A percentile compares a stretch with the other conserved stretches of the same genome.
phyloP scores from a whole-genome alignment of 1,284 basidiomycete species.

The Sutorius eximius region DNA sequence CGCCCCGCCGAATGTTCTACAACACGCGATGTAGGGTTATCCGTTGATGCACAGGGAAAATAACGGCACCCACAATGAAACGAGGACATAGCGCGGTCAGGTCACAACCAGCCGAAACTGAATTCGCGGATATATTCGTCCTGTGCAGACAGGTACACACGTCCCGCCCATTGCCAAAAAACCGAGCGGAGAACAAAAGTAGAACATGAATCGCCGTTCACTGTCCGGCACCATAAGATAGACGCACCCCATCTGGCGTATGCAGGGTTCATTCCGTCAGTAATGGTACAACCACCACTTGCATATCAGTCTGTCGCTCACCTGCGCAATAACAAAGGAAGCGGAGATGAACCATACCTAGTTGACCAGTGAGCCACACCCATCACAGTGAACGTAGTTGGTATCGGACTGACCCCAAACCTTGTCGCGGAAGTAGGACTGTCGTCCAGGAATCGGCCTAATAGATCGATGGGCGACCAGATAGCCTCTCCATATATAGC shows the following conservation, averaged over 20 bases:
- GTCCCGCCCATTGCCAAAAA: slow-evolving; percentile 8
- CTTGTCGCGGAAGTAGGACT: slow-evolving; percentile 63
- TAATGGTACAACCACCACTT: slow-evolving; percentile 17
- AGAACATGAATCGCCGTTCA: slow-evolving; percentile 25
- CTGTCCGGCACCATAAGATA: slow-evolving; percentile 1
- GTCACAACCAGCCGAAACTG: slow-evolving; percentile 83
- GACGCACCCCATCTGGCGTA: slow-evolving; percentile 31
- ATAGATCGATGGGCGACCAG: slow-evolving; percentile 79
- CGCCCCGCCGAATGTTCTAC: slow-evolving; percentile 82
- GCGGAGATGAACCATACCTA: slow-evolving; percentile 75
- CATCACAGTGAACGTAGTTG: not conserved
- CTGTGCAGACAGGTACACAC: slow-evolving; percentile 32
- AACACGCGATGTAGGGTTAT: not conserved
- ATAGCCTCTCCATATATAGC: slow-evolving; percentile 76
- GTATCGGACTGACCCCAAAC: slow-evolving; percentile 50
- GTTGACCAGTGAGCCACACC: slow-evolving; percentile 10
- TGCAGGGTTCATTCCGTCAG: slow-evolving; percentile 1
- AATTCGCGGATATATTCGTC: slow-evolving; percentile 84
- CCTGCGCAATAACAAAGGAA: slow-evolving; percentile 74
- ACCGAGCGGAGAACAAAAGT: not conserved
- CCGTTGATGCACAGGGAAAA: slow-evolving; percentile 1
- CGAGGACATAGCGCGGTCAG: slow-evolving; percentile 78
- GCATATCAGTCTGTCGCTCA: slow-evolving; percentile 26
- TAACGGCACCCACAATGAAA: slow-evolving; percentile 56
- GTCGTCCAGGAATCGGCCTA: slow-evolving; percentile 67